Evolutionary conservation across 2,329 filamentous ascomycete genomes (phyloP).

Genomic region (Fusarium udum): DNA sequence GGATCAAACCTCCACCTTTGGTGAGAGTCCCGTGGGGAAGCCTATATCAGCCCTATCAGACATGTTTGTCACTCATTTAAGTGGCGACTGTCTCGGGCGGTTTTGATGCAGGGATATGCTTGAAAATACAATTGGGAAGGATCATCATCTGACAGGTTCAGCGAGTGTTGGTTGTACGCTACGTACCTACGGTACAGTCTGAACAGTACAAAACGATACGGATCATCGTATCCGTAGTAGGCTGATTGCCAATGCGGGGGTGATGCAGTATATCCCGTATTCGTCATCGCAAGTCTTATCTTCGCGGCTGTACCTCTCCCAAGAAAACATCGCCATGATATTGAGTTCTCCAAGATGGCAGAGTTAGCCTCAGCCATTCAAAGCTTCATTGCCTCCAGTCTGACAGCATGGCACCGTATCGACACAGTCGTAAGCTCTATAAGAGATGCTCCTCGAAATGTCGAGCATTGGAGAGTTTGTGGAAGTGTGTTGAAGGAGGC

Average conservation of each 20-base stretch:
- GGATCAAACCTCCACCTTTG: neutral
- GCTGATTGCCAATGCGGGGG: conserved; percentile 11
- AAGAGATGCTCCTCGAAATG: neutral
- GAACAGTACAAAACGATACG: neutral
- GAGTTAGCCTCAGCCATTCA: conserved; percentile 16
- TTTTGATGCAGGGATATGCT: neutral
- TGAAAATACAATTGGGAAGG: neutral
- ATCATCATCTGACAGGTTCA: neutral
- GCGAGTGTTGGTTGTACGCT: neutral
- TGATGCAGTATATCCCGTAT: neutral
- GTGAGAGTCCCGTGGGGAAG: conserved; percentile 6
- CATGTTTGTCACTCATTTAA: neutral
- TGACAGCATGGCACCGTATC: conserved; percentile 1
- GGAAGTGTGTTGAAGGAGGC: conserved; percentile 1
- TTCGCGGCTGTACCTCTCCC: neutral
- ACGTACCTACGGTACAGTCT: neutral
- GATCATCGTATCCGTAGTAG: neutral
- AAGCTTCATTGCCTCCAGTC: neutral
- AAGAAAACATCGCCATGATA: conserved; percentile 2
- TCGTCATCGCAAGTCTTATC: neutral
- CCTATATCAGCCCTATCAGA: neutral
- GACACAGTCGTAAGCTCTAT: conserved; percentile 1
- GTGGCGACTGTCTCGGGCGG: neutral
- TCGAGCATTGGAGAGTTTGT: conserved; percentile 1
- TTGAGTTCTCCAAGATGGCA: conserved; percentile 12